phyloP scores from a whole-genome alignment of 306 rosid genomes.

The Betula pendula region DNA sequence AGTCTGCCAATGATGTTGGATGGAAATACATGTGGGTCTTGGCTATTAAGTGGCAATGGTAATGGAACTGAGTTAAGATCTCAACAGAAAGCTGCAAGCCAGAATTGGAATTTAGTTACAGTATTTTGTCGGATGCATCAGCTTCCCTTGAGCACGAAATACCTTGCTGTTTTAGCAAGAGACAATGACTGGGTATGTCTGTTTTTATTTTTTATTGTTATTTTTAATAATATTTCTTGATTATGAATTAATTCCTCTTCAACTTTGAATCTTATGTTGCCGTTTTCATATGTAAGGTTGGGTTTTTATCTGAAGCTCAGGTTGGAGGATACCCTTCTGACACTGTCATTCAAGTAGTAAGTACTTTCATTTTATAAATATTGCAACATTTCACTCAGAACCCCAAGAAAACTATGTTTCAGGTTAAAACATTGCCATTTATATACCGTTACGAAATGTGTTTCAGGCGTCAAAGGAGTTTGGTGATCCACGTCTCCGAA shows the following conservation, averaged over 20 bases:
- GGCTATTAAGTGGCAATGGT: slow-evolving; percentile 77
- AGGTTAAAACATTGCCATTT: slow-evolving; percentile 19
- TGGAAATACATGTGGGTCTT: slow-evolving; percentile 79
- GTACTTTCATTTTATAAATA: slow-evolving; percentile 29
- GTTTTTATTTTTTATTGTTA: slow-evolving; percentile 1
- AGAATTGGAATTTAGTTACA: slow-evolving; percentile 83
- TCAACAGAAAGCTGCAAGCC: slow-evolving; percentile 90
- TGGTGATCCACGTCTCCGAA: slow-evolving; percentile 77
- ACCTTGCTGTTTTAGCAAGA: slow-evolving; percentile 81
- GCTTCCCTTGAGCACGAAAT: slow-evolving; percentile 84
- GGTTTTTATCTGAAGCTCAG: slow-evolving; percentile 92
- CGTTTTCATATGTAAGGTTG: slow-evolving; percentile 61
- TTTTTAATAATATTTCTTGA: slow-evolving; percentile 14
- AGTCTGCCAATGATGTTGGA: slow-evolving; percentile 66
- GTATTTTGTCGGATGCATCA: slow-evolving; percentile 82
- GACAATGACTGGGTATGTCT: slow-evolving; percentile 91
- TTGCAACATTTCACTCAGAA: not conserved
- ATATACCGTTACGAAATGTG: slow-evolving; percentile 21
- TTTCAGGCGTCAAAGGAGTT: slow-evolving; percentile 94
- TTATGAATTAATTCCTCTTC: slow-evolving; percentile 14
- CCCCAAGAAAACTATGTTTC: not conserved
- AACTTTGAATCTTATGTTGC: slow-evolving; percentile 20
- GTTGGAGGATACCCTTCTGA: slow-evolving; percentile 84
- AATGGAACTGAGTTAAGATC: slow-evolving; percentile 81
- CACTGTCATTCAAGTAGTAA: slow-evolving; percentile 67